Evolutionary conservation across 441 rosid species (phyloP).

Genomic region (Hura crepitans): DNA sequence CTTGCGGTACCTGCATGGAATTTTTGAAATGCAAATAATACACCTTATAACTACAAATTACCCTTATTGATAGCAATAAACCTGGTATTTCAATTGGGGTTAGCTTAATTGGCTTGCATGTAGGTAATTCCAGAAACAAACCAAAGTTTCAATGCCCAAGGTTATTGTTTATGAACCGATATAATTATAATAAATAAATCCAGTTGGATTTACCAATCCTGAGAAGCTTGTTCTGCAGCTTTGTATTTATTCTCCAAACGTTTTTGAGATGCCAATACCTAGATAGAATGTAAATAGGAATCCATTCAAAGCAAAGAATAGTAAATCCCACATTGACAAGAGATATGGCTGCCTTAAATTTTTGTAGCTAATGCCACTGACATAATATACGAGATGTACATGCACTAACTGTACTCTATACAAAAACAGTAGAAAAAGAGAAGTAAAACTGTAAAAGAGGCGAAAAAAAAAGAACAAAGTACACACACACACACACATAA

Average conservation of each 20-base stretch:
- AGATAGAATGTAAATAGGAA: constrained; percentile 6
- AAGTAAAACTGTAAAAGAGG: neutral
- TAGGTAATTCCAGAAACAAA: neutral
- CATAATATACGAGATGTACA: neutral
- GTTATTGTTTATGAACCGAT: neutral
- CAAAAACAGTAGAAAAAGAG: neutral
- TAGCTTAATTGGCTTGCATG: neutral
- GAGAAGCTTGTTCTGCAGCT: constrained; percentile 83
- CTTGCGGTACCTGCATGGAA: constrained; percentile 70
- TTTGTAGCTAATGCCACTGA: neutral
- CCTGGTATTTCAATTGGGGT: neutral
- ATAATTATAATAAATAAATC: neutral
- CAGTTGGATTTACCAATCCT: constrained; percentile 58
- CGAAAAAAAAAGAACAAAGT: neutral
- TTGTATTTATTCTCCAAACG: constrained; percentile 83
- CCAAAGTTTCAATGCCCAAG: neutral
- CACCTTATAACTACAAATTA: neutral
- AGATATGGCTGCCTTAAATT: neutral
- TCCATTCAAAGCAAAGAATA: constrained; percentile 1
- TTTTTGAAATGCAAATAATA: neutral
- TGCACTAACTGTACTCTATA: neutral
- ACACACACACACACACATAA: too few relatives aligned
- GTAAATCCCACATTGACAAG: neutral
- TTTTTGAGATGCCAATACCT: constrained; percentile 98
- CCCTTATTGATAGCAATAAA: neutral